Percentiles rank a stretch among this genome's conserved stretches.
Conservation (phyloP, 2,329 filamentous ascomycete species). For the Fusarium cyanostomum region DNA sequence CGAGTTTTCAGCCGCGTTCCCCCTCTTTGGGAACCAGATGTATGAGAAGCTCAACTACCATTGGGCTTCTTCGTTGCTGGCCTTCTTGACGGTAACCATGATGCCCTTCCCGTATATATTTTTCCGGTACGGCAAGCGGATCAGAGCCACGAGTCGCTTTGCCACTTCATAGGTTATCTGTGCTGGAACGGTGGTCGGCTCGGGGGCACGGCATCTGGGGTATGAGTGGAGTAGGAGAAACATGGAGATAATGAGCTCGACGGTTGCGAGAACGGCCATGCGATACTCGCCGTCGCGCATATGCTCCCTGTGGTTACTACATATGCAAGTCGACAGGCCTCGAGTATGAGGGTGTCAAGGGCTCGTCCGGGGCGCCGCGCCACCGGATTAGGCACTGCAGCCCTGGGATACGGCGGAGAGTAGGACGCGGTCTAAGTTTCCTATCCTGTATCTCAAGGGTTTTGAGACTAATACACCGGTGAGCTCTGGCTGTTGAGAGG, state of each 20-base stretch:
- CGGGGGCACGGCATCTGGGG: constrained; percentile 10
- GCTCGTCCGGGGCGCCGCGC: constrained; percentile 7
- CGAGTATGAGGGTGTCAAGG: background rate
- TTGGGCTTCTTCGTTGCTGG: constrained; percentile 72
- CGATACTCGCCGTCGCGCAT: background rate
- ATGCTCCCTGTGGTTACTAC: background rate
- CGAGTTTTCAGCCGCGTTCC: constrained; percentile 70
- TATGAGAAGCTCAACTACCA: constrained; percentile 74
- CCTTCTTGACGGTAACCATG: constrained; percentile 69
- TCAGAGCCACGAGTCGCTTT: constrained; percentile 65
- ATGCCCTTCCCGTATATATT: constrained; percentile 72
- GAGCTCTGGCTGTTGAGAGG: background rate
- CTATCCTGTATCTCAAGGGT: background rate
- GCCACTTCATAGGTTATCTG: constrained; percentile 48
- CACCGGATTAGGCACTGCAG: constrained; percentile 21
- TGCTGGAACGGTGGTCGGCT: background rate
- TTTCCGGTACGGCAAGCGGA: constrained; percentile 67
- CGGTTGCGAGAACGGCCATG: background rate
- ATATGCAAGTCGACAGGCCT: background rate
- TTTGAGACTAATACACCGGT: constrained; percentile 11
- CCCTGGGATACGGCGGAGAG: constrained; percentile 2
- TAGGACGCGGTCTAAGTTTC: background rate
- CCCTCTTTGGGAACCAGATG: constrained; percentile 78
- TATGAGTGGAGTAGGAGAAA: background rate
- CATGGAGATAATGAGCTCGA: background rate